phyloP scores from a whole-genome alignment of 805 yeast species.

The Myxozyma mucilagina region DNA sequence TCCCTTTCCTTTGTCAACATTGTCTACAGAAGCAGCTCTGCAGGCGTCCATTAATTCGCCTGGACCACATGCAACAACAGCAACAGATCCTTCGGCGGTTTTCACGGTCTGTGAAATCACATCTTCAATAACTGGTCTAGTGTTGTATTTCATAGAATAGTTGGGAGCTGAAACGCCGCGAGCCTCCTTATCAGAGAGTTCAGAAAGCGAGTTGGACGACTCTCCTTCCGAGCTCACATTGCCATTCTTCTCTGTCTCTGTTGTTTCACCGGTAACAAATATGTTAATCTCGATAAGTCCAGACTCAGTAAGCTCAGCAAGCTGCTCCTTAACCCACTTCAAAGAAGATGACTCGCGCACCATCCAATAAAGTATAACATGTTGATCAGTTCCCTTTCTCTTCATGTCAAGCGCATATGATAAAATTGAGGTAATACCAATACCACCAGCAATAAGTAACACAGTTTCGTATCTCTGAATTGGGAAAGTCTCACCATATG shows the following conservation, averaged over 20 bases:
- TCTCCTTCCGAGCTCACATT: not conserved
- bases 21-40: constrained; percentile 17
- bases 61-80: constrained; percentile 29
- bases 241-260: not conserved
- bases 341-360: constrained; percentile 19
- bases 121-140: constrained; percentile 13
- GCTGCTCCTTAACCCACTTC: constrained; percentile 24
- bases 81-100: constrained; percentile 25
- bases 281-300: constrained; percentile 16
- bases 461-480: constrained; percentile 50
- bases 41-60: constrained; percentile 21
- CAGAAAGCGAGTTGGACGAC: constrained; percentile 5
- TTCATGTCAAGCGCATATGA: constrained; percentile 31
- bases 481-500: constrained; percentile 55
- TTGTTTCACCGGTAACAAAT: constrained; percentile 21
- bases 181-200: constrained; percentile 5
- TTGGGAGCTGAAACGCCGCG: not conserved
- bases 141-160: constrained; percentile 7
- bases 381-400: constrained; percentile 20
- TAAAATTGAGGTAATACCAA: constrained; percentile 16
- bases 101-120: constrained; percentile 9
- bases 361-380: constrained; percentile 30
- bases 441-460: constrained; percentile 62
- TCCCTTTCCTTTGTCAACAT: constrained; percentile 21
- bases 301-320: constrained; percentile 17